Evolutionary conservation across 352 stramenopile species (phyloP).

Genomic region (Albugo laibachii): DNA sequence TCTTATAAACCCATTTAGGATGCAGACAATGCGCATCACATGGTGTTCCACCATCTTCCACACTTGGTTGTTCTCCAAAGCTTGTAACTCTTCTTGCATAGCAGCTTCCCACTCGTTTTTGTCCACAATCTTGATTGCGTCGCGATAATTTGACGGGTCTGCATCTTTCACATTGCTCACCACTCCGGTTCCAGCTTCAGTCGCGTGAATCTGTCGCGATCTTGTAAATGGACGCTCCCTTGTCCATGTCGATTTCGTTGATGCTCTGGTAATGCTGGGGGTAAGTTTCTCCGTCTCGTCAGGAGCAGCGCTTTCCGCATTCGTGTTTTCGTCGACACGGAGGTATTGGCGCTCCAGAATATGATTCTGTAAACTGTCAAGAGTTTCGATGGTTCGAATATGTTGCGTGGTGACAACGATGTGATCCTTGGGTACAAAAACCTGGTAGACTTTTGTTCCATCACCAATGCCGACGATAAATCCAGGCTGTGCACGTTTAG

Average conservation of each 20-base stretch:
- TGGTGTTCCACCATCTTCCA: neutral
- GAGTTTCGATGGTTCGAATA: constrained; percentile 6
- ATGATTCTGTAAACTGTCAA: neutral
- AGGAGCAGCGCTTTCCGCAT: neutral
- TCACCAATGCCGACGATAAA: constrained; percentile 6
- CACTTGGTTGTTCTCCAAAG: neutral
- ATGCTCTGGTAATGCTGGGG: neutral
- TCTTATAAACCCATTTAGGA: neutral
- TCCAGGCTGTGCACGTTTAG: neutral
- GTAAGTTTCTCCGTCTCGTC: neutral
- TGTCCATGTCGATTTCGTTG: neutral
- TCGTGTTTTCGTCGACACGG: neutral
- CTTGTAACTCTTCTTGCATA: neutral
- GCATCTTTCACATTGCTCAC: neutral
- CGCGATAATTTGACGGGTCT: constrained; percentile 6
- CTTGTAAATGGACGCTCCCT: neutral
- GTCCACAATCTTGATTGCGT: neutral
- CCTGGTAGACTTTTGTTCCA: constrained; percentile 8
- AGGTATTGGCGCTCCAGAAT: constrained; percentile 4
- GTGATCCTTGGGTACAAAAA: constrained; percentile 6
- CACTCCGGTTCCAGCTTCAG: neutral
- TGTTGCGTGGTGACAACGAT: constrained; percentile 5
- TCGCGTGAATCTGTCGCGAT: constrained; percentile 3
- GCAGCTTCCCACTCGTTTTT: neutral
- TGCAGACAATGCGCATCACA: neutral